phyloP scores from a whole-genome alignment of 345 rosid genomes.

The Euphorbia lathyris region DNA sequence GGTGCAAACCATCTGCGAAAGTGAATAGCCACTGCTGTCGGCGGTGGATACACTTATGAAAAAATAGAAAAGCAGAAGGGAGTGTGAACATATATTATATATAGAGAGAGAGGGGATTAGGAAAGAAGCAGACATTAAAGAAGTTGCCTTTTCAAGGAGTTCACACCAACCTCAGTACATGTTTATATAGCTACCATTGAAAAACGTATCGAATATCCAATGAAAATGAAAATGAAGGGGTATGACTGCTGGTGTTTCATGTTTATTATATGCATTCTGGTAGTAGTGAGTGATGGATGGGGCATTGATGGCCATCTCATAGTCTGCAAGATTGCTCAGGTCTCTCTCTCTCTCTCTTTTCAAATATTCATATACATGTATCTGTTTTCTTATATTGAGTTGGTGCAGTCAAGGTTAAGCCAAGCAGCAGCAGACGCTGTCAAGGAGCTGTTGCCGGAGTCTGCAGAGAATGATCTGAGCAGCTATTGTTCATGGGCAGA shows the following conservation, averaged over 20 bases:
- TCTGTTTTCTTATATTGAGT: too few relatives aligned
- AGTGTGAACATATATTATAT: too few relatives aligned
- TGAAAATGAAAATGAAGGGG: slow-evolving; percentile 8
- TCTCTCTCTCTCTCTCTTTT: too few relatives aligned
- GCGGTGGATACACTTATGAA: too few relatives aligned
- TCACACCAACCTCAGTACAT: too few relatives aligned
- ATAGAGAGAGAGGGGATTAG: too few relatives aligned
- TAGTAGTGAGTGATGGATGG: slow-evolving; percentile 43
- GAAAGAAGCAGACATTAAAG: neutral
- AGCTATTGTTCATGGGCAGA: slow-evolving; percentile 79
- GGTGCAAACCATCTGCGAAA: too few relatives aligned
- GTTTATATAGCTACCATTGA: too few relatives aligned
- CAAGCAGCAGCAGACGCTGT: slow-evolving; percentile 52
- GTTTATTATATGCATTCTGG: slow-evolving; percentile 12
- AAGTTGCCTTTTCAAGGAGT: neutral
- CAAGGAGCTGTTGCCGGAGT: slow-evolving; percentile 52
- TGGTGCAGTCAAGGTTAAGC: slow-evolving; percentile 50
- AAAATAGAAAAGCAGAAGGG: too few relatives aligned
- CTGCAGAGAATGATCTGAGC: slow-evolving; percentile 55
- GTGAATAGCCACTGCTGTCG: too few relatives aligned
- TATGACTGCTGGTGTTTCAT: neutral
- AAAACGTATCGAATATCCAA: neutral
- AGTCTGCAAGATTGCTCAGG: slow-evolving; percentile 75
- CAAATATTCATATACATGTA: too few relatives aligned
- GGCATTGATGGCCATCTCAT: slow-evolving; percentile 70